Evolutionary conservation across 2,329 filamentous ascomycete species (phyloP), one percentile per base, ranked within the genome.

Genomic region (Sporothrix brasiliensis): DNA sequence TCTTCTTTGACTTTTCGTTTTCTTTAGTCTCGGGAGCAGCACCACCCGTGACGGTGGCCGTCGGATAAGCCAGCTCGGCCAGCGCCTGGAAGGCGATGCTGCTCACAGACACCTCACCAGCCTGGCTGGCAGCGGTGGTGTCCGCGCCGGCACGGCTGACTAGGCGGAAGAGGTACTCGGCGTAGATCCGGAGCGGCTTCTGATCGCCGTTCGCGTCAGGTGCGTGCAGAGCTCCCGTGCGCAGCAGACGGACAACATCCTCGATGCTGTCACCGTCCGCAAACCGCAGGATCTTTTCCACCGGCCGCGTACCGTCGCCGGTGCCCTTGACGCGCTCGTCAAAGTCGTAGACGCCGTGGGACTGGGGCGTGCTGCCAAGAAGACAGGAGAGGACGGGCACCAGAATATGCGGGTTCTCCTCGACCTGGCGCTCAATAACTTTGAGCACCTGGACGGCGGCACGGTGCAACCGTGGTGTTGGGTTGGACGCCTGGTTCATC

Each of bases 381-480:
- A 97, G 81, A 30, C 87, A 87, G 53, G 85, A 83, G 14, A 95
- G 80, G 7, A 94, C 82, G 0, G 85, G 81, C 4, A 85, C 79
- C 1, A 92, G 84, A 27, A 89, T 83, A 5, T 82, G 81, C 0
- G 89, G 87, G 6, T 90, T 82, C 4, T 84, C 81, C 71, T 90
- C 86, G 1, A 89, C 89, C 19, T 88, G 86, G 34, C 82, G 81
- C 74, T 92, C 88, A 16, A 97, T 85, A 0, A 87, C 83, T 75
- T 91, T 91, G n/a, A 95, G 80, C 1, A 91, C 88, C 76, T 92
- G 92, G 67, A 89, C 83, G 2, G 94, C 92, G 56, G 92, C 91
- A 52, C 89, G 89, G 79, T 97, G 90, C 16, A 97, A 83, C 75
- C 92, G 93, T 24, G 92, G 86, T 74, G 94, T 91, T 73, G 91